Percentiles rank a stretch among this genome's conserved stretches.
Conservation (phyloP, 2,329 filamentous ascomycete species). For the Colletotrichum viniferum region DNA sequence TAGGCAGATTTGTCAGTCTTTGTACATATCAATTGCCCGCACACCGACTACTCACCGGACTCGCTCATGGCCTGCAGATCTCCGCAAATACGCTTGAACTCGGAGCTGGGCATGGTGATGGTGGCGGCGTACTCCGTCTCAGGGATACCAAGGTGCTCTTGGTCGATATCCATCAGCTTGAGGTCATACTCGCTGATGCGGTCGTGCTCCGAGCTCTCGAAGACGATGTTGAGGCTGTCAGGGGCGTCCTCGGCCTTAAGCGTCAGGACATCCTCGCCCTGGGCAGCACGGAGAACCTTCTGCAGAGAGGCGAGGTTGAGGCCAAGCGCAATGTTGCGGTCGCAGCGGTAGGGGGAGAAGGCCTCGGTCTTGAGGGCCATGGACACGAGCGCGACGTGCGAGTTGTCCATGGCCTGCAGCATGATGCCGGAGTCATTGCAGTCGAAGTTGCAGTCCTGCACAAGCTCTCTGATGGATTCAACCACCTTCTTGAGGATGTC, state of each 20-base stretch:
- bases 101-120: constrained; percentile 83
- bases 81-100: constrained; percentile 94
- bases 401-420: constrained; percentile 99
- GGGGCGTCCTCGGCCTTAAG: constrained; percentile 97
- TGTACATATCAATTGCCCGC: background rate
- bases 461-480: constrained; percentile 98
- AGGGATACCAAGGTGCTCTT: constrained; percentile 97
- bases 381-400: constrained; percentile 96
- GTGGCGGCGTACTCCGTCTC: constrained; percentile 98
- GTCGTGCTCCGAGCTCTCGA: constrained; percentile 89
- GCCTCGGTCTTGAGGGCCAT: constrained; percentile 98
- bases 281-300: constrained; percentile 93
- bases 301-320: constrained; percentile 97
- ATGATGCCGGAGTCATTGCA: constrained; percentile 99
- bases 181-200: constrained; percentile 98
- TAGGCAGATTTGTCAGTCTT: constrained; percentile 24
- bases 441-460: constrained; percentile 99
- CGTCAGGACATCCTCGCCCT: constrained; percentile 93
- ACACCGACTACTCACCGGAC: constrained; percentile 71
- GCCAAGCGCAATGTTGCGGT: constrained; percentile 97
- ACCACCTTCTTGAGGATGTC: constrained; percentile 97
- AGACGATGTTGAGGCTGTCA: constrained; percentile 92
- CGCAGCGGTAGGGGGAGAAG: constrained; percentile 95
- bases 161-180: constrained; percentile 99
- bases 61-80: constrained; percentile 93